phyloP scores from a whole-genome alignment of 352 stramenopile genomes.

The Achlya hypogyna region DNA sequence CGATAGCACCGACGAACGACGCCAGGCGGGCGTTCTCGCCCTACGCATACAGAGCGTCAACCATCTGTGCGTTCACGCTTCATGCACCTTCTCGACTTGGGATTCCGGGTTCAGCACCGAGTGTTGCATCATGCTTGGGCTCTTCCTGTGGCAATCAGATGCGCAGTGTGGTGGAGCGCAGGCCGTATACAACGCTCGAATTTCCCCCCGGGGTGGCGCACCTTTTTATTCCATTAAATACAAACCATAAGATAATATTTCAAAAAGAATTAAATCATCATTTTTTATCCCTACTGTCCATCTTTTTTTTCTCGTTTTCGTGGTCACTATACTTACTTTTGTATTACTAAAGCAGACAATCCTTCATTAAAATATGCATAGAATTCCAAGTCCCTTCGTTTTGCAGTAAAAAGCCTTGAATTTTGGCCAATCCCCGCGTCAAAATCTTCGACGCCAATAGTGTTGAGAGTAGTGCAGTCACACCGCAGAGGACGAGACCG shows the following conservation, averaged over 20 bases:
- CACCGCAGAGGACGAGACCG: no score
- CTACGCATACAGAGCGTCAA: slow-evolving; percentile 29
- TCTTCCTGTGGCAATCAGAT: background rate
- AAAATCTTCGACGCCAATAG: no score
- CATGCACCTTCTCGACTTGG: slow-evolving; percentile 63
- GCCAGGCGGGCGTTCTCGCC: slow-evolving; percentile 98
- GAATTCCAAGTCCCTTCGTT: no score
- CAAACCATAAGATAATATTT: background rate
- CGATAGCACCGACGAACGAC: slow-evolving; percentile 98
- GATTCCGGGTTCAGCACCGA: slow-evolving; percentile 69
- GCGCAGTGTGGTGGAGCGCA: background rate
- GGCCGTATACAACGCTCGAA: background rate
- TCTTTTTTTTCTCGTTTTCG: slow-evolving; percentile 4
- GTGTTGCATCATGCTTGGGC: slow-evolving; percentile 22
- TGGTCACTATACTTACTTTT: background rate
- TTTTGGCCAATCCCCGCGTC: no score
- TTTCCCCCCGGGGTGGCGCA: background rate
- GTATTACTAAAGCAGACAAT: no score
- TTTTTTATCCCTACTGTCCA: slow-evolving; percentile 2
- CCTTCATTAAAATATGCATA: no score
- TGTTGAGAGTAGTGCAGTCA: no score
- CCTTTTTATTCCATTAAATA: background rate
- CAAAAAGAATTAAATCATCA: background rate
- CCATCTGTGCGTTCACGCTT: background rate
- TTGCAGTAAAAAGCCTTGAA: no score